A percentile compares a stretch with the other conserved stretches of the same genome.
Evolutionary conservation across 805 yeast genomes (phyloP).

Genomic region (Millerozyma acaciae): DNA sequence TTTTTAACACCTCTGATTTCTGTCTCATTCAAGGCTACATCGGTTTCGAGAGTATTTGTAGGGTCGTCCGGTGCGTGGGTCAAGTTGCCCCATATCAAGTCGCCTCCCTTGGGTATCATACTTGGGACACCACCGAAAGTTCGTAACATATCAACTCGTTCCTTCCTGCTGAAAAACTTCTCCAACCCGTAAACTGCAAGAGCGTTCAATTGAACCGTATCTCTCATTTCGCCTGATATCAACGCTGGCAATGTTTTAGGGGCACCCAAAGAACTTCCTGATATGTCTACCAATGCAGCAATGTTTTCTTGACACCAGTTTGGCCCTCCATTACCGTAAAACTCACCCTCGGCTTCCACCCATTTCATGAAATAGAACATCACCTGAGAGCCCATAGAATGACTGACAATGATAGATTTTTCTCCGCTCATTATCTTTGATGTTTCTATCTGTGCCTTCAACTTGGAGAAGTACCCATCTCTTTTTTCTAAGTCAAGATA

Average conservation of each 20-base stretch:
- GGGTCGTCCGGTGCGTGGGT: constrained; percentile 71
- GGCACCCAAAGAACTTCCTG: constrained; percentile 89
- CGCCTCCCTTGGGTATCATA: constrained; percentile 97
- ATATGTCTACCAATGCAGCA: constrained; percentile 77
- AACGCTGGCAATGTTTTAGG: constrained; percentile 92
- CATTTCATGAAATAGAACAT: constrained; percentile 87
- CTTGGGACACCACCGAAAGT: constrained; percentile 93
- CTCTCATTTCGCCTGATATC: constrained; percentile 97
- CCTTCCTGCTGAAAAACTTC: constrained; percentile 85
- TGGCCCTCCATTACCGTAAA: constrained; percentile 88
- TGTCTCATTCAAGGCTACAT: constrained; percentile 15
- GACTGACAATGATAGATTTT: constrained; percentile 78
- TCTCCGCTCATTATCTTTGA: constrained; percentile 49
- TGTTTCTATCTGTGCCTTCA: constrained; percentile 71
- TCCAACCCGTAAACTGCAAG: constrained; percentile 93
- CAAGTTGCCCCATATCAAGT: constrained; percentile 78
- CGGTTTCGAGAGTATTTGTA: constrained; percentile 21
- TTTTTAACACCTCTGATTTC: constrained; percentile 17
- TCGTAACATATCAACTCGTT: constrained; percentile 79
- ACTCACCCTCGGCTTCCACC: constrained; percentile 85
- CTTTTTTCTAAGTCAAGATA: constrained; percentile 84
- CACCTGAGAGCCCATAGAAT: constrained; percentile 96
- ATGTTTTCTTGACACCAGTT: constrained; percentile 84
- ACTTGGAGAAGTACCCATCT: constrained; percentile 77
- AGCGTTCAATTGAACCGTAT: constrained; percentile 90